A percentile compares a stretch with the other conserved stretches of the same genome.
Evolutionary conservation across 1,284 basidiomycete species (phyloP).

Genomic region (Lignosus rhinocerotis): DNA sequence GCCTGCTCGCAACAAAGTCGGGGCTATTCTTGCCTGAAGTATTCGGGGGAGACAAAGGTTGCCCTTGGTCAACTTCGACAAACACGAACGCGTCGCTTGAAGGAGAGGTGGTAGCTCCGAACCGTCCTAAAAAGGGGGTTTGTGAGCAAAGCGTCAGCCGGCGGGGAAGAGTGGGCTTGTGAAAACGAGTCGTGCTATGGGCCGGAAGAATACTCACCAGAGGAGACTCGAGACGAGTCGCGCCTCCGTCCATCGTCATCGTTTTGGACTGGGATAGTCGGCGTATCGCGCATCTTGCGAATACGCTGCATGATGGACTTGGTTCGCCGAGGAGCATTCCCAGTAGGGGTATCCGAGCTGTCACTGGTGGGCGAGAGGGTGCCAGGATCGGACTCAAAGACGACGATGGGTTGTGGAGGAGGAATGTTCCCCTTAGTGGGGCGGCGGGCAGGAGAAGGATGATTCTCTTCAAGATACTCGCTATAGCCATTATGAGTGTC

Average conservation of each 20-base stretch:
- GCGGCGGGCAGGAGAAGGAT: constrained; percentile 23
- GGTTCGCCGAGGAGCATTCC: constrained; percentile 57
- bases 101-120: constrained; percentile 44
- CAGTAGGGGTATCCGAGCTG: constrained; percentile 39
- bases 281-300: constrained; percentile 79
- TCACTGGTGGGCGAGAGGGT: constrained; percentile 33
- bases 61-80: constrained; percentile 51
- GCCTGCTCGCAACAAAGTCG: constrained; percentile 54
- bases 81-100: constrained; percentile 61
- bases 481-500: constrained; percentile 45
- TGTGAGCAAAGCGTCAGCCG: constrained; percentile 68
- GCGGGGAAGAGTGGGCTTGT: constrained; percentile 23
- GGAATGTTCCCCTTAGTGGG: constrained; percentile 46
- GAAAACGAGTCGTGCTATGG: constrained; percentile 15
- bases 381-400: constrained; percentile 49
- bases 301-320: constrained; percentile 84
- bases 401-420: constrained; percentile 79
- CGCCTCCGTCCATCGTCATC: constrained; percentile 39
- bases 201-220: constrained; percentile 38
- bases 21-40: constrained; percentile 5
- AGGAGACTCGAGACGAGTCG: constrained; percentile 50
- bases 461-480: constrained; percentile 44
- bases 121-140: constrained; percentile 75
- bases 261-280: constrained; percentile 70
- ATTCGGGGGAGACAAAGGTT: constrained; percentile 58